These are phyloP conservation scores for Blastobotrys ciferrii DNA, from an alignment of 1,139 yeast species.

Conservation along the genomic window DNA sequence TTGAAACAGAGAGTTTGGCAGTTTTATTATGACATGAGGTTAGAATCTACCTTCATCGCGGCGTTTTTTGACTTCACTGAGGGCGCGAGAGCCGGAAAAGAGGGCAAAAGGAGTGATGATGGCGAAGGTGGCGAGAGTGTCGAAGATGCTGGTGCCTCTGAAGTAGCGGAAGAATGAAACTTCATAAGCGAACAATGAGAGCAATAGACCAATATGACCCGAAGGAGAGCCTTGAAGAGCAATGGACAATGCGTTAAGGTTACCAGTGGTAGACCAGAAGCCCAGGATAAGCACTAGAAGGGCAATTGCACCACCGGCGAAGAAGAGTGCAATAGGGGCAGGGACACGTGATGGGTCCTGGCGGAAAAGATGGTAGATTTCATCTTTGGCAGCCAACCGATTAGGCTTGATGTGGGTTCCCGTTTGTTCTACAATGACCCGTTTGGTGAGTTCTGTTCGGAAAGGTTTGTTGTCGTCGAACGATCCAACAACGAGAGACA, in stretches of 20 bases:
- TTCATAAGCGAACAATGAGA: slow-evolving; percentile 59
- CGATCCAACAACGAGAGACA: slow-evolving; percentile 29
- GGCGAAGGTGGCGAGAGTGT: slow-evolving; percentile 55
- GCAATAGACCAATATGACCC: slow-evolving; percentile 46
- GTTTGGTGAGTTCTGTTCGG: not conserved
- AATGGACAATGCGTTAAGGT: slow-evolving; percentile 24
- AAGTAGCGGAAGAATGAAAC: slow-evolving; percentile 64
- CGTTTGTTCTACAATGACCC: slow-evolving; percentile 10
- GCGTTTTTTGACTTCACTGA: slow-evolving; percentile 36
- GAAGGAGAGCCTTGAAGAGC: slow-evolving; percentile 39
- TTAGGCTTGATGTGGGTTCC: slow-evolving; percentile 18
- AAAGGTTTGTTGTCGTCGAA: slow-evolving; percentile 23
- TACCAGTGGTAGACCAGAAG: slow-evolving; percentile 24
- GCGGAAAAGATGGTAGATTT: slow-evolving; percentile 68
- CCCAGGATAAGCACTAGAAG: slow-evolving; percentile 35
- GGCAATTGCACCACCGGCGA: slow-evolving; percentile 46
- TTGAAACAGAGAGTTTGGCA: too few relatives aligned
- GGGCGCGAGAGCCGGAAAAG: slow-evolving; percentile 66
- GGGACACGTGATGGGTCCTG: slow-evolving; percentile 55
- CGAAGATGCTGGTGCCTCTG: slow-evolving; percentile 67
- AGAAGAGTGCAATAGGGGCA: slow-evolving; percentile 52
- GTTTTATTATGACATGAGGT: not conserved
- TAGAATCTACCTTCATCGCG: slow-evolving; percentile 19
- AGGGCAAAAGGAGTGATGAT: slow-evolving; percentile 56
- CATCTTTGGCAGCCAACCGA: slow-evolving; percentile 50